phyloP scores from a whole-genome alignment of 257 asterid genomes.

The Thymus mandschuricus region DNA sequence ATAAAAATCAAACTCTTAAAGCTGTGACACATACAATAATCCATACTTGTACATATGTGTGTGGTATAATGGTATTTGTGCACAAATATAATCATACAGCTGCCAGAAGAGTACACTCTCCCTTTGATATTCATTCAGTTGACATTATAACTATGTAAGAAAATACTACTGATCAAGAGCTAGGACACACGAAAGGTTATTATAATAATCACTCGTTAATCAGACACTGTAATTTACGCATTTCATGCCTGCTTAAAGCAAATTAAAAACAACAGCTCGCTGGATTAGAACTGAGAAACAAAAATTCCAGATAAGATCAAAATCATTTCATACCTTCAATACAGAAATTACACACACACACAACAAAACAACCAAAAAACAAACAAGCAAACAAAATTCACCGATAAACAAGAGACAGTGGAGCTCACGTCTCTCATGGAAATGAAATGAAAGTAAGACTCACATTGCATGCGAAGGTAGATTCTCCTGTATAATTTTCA shows the following conservation, averaged over 20 bases:
- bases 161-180: not conserved
- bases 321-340: constrained; percentile 2
- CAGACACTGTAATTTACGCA: constrained; percentile 9
- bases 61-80: not conserved
- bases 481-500: constrained; percentile 61
- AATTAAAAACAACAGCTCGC: not conserved
- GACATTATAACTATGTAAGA: not conserved
- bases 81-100: not conserved
- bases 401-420: not conserved
- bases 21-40: not conserved
- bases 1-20: constrained; percentile 3
- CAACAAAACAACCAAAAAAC: too few relatives aligned
- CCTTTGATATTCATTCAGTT: not conserved
- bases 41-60: not conserved
- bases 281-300: not conserved
- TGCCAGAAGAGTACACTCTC: not conserved
- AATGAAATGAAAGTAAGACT: constrained; percentile 25
- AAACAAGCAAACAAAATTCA: not conserved
- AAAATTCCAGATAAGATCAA: not conserved
- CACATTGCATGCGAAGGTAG: constrained; percentile 91
- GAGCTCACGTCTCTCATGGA: not conserved
- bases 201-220: not conserved
- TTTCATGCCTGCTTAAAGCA: not conserved
- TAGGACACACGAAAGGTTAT: constrained; percentile 2
- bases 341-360: not conserved